Conservation (phyloP, 352 stramenopile genomes). For the Globisporangium heterothallicum region DNA sequence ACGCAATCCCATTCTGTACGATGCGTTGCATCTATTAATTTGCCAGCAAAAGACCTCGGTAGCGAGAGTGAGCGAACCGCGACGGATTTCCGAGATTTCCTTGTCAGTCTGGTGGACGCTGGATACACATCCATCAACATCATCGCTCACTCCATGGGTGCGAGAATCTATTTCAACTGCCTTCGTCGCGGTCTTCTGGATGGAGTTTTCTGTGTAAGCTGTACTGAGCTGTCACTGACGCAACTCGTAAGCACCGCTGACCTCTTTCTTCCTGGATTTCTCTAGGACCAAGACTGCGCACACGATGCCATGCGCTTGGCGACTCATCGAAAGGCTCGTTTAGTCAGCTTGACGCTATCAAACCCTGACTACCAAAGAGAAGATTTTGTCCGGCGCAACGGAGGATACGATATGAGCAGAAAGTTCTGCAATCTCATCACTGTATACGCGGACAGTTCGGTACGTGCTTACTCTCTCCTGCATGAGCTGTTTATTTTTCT, state of each 20-base stretch:
- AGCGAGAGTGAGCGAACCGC: slow-evolving; percentile 26
- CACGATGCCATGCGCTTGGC: not conserved
- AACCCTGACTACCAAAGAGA: slow-evolving; percentile 76
- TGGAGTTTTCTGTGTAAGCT: slow-evolving; percentile 21
- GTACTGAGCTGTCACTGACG: not conserved
- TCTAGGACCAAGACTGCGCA: not conserved
- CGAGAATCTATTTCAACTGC: slow-evolving; percentile 27
- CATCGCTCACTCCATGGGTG: slow-evolving; percentile 36
- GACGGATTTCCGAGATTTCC: slow-evolving; percentile 22
- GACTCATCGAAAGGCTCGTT: not conserved
- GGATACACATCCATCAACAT: slow-evolving; percentile 34
- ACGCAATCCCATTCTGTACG: not conserved
- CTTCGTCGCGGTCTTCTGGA: slow-evolving; percentile 17
- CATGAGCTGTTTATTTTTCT: not conserved
- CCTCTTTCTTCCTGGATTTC: no score
- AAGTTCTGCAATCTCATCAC: slow-evolving; percentile 65
- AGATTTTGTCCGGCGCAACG: slow-evolving; percentile 53
- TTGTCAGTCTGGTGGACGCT: slow-evolving; percentile 24
- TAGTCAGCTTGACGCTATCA: slow-evolving; percentile 63
- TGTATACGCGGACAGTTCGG: slow-evolving; percentile 61
- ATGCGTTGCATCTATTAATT: not conserved
- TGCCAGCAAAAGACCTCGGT: slow-evolving; percentile 18
- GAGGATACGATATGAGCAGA: slow-evolving; percentile 46
- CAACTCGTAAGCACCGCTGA: no score
- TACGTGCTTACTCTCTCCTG: not conserved